Evolutionary conservation across 1,284 basidiomycete species (phyloP), one percentile per base, ranked within the genome.

Genomic region (Pulveroboletus sp.): DNA sequence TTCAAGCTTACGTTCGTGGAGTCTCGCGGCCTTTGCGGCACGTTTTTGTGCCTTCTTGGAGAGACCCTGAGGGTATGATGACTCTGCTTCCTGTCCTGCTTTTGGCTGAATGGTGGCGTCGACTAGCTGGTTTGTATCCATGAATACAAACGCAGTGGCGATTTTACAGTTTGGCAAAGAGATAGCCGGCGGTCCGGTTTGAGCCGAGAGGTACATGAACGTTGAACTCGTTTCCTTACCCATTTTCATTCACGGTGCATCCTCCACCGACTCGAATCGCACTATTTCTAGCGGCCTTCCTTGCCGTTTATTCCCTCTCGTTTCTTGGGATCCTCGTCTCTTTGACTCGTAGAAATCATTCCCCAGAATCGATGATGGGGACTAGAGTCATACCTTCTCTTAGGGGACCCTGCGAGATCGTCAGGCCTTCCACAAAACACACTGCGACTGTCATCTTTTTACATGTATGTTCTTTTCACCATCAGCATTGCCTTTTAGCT

Each of bases 401-500:
- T 43, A 64, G 72, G 46, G 64, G 71, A 24, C 60, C 73, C 64
- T 75, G 69, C 64, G 67, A 89, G 57, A 73, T 77, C 21, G 75
- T 90, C 37, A 75, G 78, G 24, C 76, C 89, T 26, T 66, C 75
- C 44, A 66, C 75, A 40, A 83, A 81, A 61, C 93, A 95, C 71
- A 87, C 89, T 3, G 91, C 92, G 6, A 94, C 91, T 3, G 84
- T 95, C 61, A 90, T 96, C 66, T 93, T 95, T 71, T 75, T 92
- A 39, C 94, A 96, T 78, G 90, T 93, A 70, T 64, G 85, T 6
- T 45, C 50, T 52, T 13, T 58, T 42, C 16, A 7, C 29, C 29
- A 48, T 37, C 21, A 6, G 8, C n/a, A 74, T 33, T 26, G 35
- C 26, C 26, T 39, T 40, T 44, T 37, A 11, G 32, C 21, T 16